Percentiles rank a stretch among this genome's conserved stretches.
phyloP scores from a whole-genome alignment of 1,284 basidiomycete species.

The Ustilago hordei region DNA sequence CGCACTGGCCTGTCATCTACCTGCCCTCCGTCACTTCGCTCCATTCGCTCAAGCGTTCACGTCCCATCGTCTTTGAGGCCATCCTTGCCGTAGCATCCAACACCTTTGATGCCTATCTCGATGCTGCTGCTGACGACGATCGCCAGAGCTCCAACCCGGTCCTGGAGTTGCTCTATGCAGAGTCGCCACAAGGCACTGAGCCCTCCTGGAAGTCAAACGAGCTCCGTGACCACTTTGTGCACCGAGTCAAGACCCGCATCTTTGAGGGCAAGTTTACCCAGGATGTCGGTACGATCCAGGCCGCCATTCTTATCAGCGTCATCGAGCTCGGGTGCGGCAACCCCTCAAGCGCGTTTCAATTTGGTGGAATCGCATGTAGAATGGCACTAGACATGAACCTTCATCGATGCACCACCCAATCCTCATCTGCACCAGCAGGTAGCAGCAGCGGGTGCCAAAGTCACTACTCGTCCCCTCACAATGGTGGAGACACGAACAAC shows the following conservation, averaged over 20 bases:
- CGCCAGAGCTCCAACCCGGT: constrained; percentile 20
- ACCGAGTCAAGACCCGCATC: constrained; percentile 44
- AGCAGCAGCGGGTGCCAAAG: neutral
- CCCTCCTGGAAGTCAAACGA: constrained; percentile 34
- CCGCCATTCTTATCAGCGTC: constrained; percentile 50
- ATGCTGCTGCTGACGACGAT: constrained; percentile 20
- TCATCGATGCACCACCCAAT: constrained; percentile 22
- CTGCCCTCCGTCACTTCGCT: constrained; percentile 51
- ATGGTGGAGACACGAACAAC: neutral
- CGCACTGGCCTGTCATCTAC: constrained; percentile 59
- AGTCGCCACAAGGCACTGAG: constrained; percentile 25
- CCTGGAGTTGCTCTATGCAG: constrained; percentile 29
- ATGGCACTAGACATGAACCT: constrained; percentile 56
- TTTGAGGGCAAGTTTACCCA: constrained; percentile 46
- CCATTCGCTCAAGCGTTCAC: constrained; percentile 31
- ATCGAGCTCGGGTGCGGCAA: constrained; percentile 49
- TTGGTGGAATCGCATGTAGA: constrained; percentile 52
- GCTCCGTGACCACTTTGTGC: constrained; percentile 44
- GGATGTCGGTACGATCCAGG: constrained; percentile 43
- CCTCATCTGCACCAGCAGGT: neutral
- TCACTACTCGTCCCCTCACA: neutral
- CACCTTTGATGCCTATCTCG: constrained; percentile 41
- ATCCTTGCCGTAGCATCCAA: constrained; percentile 52
- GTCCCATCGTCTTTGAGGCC: constrained; percentile 52
- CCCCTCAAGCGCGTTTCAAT: constrained; percentile 48